Conservation (phyloP, 148 eudicot species). For the Chenopodium quinoa region DNA sequence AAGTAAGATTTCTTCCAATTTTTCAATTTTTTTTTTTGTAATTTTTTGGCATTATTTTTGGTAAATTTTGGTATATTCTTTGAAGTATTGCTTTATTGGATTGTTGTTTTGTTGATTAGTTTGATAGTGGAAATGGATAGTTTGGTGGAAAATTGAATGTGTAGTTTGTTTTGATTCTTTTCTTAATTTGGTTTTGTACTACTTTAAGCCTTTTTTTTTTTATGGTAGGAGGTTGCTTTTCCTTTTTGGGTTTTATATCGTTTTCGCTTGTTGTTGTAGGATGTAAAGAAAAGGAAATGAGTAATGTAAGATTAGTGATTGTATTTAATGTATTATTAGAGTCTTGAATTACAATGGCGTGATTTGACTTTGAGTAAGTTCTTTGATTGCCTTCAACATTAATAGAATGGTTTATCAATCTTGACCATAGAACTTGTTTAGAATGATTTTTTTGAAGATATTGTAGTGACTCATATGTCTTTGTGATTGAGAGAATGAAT, state of each 20-base stretch:
- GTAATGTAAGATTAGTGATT: background rate
- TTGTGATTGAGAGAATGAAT: background rate
- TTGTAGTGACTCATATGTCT: background rate
- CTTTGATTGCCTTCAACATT: background rate
- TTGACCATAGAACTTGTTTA: background rate
- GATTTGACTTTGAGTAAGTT: background rate
- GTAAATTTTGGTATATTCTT: too few species aligned
- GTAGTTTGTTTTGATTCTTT: background rate
- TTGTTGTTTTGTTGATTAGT: background rate
- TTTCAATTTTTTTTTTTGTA: too few species aligned
- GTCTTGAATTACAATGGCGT: too few species aligned
- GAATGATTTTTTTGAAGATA: background rate
- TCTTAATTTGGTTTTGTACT: background rate
- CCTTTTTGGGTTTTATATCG: background rate
- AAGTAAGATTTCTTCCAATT: background rate
- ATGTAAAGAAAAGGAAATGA: background rate
- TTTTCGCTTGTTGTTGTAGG: background rate
- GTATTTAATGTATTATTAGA: background rate
- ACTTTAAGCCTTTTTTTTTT: background rate
- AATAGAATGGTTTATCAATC: background rate
- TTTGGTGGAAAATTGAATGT: background rate
- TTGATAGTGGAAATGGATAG: conserved; percentile 4
- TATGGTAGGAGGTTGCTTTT: background rate
- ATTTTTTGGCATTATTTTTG: background rate
- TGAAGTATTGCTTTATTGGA: background rate